Evolutionary conservation across 2,329 filamentous ascomycete species (phyloP).

Genomic region (Pyrenochaeta sp.): DNA sequence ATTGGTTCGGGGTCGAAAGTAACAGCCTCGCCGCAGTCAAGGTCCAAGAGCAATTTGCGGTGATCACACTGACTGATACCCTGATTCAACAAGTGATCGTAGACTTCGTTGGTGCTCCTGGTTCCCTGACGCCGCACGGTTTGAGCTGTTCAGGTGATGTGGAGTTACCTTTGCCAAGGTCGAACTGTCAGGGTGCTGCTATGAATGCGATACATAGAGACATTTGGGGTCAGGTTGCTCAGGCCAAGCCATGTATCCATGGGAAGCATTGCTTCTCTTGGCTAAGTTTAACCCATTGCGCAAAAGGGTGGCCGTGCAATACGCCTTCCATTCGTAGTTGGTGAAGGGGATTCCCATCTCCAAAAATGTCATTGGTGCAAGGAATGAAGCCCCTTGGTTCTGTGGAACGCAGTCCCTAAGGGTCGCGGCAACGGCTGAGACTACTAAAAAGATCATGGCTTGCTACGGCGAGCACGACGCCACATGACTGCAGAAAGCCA

Average conservation of each 20-base stretch:
- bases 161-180: conserved; percentile 23
- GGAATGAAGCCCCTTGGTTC: conserved; percentile 32
- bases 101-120: too few species aligned
- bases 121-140: too few species aligned
- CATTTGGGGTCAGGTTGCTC: conserved; percentile 28
- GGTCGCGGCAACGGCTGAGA: conserved; percentile 28
- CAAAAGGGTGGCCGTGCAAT: conserved; percentile 23
- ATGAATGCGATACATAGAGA: conserved; percentile 30
- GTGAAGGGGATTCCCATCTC: conserved; percentile 22
- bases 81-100: too few species aligned
- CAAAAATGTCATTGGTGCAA: conserved; percentile 33
- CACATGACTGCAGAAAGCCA: conserved; percentile 37
- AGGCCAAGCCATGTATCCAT: conserved; percentile 20
- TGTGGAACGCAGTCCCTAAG: conserved; percentile 28
- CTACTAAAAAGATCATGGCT: conserved; percentile 29
- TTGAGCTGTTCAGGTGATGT: conserved; percentile 6
- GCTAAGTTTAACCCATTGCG: conserved; percentile 11
- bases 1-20: conserved; percentile 15
- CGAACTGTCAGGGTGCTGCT: conserved; percentile 26
- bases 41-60: too few species aligned
- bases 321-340: conserved; percentile 19
- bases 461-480: conserved; percentile 21
- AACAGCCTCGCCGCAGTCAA: too few species aligned
- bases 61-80: too few species aligned
- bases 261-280: conserved; percentile 19